Percentiles rank a stretch among this genome's conserved stretches.
These are phyloP conservation scores for Euphorbia tirucalli DNA, from an alignment of 345 rosid genomes.

Conservation along the genomic window DNA sequence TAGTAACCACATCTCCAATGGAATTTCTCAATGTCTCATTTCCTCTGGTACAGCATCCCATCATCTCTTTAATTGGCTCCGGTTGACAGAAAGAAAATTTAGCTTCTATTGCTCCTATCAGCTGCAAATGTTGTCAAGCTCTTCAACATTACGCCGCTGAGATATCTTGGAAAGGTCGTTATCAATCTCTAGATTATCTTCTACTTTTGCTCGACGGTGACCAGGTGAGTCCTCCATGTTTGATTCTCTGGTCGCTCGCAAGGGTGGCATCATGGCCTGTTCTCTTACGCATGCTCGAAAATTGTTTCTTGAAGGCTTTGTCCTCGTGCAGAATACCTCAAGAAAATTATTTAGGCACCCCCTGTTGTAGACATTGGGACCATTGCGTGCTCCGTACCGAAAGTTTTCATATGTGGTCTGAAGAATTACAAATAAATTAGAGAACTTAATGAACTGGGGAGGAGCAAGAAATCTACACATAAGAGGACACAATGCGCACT, in stretches of 20 bases:
- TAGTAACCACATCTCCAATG: neutral
- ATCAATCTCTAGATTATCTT: conserved; percentile 46
- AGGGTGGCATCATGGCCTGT: conserved; percentile 19
- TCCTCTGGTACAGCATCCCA: neutral
- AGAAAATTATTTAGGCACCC: conserved; percentile 42
- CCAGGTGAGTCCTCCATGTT: conserved; percentile 18
- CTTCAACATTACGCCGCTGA: conserved; percentile 33
- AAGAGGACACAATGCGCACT: too few species aligned
- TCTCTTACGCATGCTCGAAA: conserved; percentile 37
- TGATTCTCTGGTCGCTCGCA: conserved; percentile 9
- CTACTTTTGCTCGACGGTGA: conserved; percentile 35
- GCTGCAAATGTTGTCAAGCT: conserved; percentile 16
- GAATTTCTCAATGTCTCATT: conserved; percentile 4
- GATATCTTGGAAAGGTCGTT: conserved; percentile 47
- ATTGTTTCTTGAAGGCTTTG: conserved; percentile 38
- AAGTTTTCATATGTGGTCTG: conserved; percentile 55
- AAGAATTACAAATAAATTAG: conserved; percentile 17
- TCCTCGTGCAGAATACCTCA: conserved; percentile 42
- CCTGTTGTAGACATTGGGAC: conserved; percentile 29
- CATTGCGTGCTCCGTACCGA: conserved; percentile 28
- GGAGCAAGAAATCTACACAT: neutral
- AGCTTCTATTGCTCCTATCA: neutral
- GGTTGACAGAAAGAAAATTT: neutral
- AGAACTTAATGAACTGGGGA: neutral
- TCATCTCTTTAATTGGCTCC: neutral